Evolutionary conservation across 768 basidiomycete species (phyloP).

Genomic region (Pulveroboletus sp.): DNA sequence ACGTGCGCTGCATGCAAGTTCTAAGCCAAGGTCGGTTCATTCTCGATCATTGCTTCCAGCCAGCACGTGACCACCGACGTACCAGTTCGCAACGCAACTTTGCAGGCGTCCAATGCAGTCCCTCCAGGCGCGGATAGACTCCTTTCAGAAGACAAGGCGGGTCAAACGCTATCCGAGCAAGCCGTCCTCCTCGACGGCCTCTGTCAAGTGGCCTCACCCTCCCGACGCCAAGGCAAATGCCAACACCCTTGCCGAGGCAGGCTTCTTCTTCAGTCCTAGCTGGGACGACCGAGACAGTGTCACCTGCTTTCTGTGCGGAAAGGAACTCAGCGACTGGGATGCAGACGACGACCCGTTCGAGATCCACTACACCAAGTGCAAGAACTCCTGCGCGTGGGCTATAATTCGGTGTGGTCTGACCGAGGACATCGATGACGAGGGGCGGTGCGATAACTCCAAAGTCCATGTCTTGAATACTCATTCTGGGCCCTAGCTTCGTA

Average conservation of each 20-base stretch:
- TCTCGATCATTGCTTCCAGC: too few relatives aligned
- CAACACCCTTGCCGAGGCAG: constrained; percentile 74
- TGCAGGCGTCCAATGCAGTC: constrained; percentile 37
- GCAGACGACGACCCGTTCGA: constrained; percentile 78
- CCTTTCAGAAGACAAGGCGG: constrained; percentile 55
- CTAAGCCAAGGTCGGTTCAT: too few relatives aligned
- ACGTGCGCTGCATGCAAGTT: constrained; percentile 32
- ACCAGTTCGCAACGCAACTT: too few relatives aligned
- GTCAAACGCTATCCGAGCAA: constrained; percentile 49
- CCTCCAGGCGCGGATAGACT: constrained; percentile 55
- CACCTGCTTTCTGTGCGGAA: constrained; percentile 78
- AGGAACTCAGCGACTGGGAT: constrained; percentile 83
- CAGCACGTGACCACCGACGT: constrained; percentile 6
- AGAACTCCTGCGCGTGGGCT: constrained; percentile 74
- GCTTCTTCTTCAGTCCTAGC: constrained; percentile 79
- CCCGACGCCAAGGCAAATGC: constrained; percentile 62
- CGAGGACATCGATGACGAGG: constrained; percentile 51
- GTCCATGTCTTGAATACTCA: background rate
- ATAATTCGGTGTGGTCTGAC: constrained; percentile 66
- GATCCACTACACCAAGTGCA: constrained; percentile 74
- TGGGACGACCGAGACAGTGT: constrained; percentile 68
- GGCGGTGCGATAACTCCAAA: constrained; percentile 40
- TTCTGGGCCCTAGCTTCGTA: constrained; percentile 41
- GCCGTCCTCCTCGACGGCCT: constrained; percentile 38
- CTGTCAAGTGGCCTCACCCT: constrained; percentile 80